A percentile compares a stretch with the other conserved stretches of the same genome.
These are phyloP conservation scores for Bryum argenteum DNA, from an alignment of 225 moss, liverwort and hornwort species.

Conservation along the genomic window DNA sequence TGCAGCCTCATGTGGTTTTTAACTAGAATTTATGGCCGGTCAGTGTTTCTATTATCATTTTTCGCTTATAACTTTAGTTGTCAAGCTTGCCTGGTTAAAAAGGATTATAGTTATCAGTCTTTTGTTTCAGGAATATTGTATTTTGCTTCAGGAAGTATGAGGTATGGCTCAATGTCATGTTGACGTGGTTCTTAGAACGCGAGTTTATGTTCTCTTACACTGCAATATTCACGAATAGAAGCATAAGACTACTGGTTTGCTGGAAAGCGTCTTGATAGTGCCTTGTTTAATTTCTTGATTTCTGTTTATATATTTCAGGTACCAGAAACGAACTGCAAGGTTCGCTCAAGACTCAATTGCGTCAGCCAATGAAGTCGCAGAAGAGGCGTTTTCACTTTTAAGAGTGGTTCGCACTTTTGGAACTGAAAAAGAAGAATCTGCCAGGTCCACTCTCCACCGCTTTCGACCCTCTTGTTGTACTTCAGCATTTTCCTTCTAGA, in stretches of 20 bases:
- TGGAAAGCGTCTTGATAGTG: conserved; percentile 20
- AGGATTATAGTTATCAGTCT: neutral
- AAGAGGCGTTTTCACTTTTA: conserved; percentile 88
- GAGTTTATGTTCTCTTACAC: neutral
- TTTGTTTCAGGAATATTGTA: neutral
- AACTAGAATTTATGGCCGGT: conserved; percentile 90
- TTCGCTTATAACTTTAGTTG: conserved; percentile 13
- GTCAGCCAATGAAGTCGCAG: conserved; percentile 96
- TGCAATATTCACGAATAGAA: neutral
- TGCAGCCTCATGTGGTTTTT: conserved; percentile 84
- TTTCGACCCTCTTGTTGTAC: neutral
- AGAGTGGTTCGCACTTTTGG: conserved; percentile 96
- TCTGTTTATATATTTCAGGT: conserved; percentile 52
- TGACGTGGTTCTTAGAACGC: conserved; percentile 2
- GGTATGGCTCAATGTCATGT: conserved; percentile 6
- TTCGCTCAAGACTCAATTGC: conserved; percentile 92
- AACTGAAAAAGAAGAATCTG: conserved; percentile 85
- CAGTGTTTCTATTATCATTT: conserved; percentile 32
- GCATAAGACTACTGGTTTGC: neutral
- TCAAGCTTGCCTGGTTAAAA: neutral
- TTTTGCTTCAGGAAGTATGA: neutral
- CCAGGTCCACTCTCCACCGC: conserved; percentile 56
- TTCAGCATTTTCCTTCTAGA: neutral
- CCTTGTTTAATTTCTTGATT: conserved; percentile 21
- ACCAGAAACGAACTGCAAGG: conserved; percentile 83